phyloP scores from a whole-genome alignment of 2,329 filamentous ascomycete species.

The Tolypocladium endophyticum region DNA sequence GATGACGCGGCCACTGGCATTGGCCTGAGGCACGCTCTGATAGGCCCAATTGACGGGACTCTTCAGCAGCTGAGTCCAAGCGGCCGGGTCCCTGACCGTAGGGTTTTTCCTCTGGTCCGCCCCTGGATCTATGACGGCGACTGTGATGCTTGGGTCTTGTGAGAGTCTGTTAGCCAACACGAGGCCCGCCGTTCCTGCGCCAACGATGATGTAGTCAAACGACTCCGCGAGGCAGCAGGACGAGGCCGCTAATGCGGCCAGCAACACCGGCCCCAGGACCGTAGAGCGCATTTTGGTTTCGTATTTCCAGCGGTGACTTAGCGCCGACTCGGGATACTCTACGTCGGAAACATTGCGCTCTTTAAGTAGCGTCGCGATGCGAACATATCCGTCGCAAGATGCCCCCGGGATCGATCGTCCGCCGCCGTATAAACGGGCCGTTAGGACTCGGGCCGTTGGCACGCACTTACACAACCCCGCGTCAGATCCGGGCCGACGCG shows the following conservation, averaged over 20 bases:
- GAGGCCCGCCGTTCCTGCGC: slow-evolving; percentile 25
- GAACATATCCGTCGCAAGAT: too few relatives aligned
- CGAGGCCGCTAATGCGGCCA: background rate
- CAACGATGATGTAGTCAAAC: slow-evolving; percentile 26
- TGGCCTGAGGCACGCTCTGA: slow-evolving; percentile 17
- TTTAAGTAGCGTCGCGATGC: background rate
- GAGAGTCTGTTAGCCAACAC: slow-evolving; percentile 26
- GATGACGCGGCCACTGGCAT: slow-evolving; percentile 19
- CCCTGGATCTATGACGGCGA: slow-evolving; percentile 27
- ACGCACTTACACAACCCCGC: background rate
- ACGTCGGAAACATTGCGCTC: too few relatives aligned
- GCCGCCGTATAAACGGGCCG: background rate
- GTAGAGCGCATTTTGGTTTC: background rate
- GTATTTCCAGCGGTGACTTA: background rate
- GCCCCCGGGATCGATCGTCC: background rate
- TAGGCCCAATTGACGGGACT: slow-evolving; percentile 25
- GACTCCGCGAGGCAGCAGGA: background rate
- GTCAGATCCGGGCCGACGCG: background rate
- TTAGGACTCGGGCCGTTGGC: background rate
- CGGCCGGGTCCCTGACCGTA: slow-evolving; percentile 17
- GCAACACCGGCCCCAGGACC: background rate
- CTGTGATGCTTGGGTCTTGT: slow-evolving; percentile 17
- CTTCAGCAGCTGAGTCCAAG: slow-evolving; percentile 13
- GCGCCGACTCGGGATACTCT: background rate
- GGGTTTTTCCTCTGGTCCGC: slow-evolving; percentile 21